A percentile compares a stretch with the other conserved stretches of the same genome.
phyloP scores from a whole-genome alignment of 106 monocot species.

The Ottelia alismoides region DNA sequence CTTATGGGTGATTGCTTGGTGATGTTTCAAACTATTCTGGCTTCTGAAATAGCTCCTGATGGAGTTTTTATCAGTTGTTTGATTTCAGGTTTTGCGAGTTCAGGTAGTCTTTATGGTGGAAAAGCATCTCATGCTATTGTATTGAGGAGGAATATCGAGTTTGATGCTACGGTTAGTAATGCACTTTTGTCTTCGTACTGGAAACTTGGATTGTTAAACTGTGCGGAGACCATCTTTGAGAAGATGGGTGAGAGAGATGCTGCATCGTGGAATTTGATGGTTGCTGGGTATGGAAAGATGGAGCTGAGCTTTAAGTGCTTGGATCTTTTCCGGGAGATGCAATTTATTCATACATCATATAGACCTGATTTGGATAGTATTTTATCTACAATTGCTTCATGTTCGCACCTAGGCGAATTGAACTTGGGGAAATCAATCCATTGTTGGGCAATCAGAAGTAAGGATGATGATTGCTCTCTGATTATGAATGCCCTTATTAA shows the following conservation, averaged over 20 bases:
- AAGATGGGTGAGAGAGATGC: conserved; percentile 10
- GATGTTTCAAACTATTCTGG: conserved; percentile 30
- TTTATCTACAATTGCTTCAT: conserved; percentile 35
- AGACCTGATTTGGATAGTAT: conserved; percentile 17
- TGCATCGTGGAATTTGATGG: conserved; percentile 41
- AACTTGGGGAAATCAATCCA: conserved; percentile 42
- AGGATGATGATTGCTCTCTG: conserved; percentile 10
- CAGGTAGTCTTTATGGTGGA: conserved; percentile 18
- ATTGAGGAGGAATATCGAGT: conserved; percentile 33
- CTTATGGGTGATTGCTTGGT: conserved; percentile 15
- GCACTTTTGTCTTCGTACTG: conserved; percentile 39
- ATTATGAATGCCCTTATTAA: conserved; percentile 37
- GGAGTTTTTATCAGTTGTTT: conserved; percentile 41
- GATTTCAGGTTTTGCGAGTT: conserved; percentile 25
- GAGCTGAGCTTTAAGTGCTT: conserved; percentile 34
- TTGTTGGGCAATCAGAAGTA: conserved; percentile 31
- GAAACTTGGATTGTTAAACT: conserved; percentile 23
- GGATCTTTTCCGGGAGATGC: conserved; percentile 46
- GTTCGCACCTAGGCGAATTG: conserved; percentile 28
- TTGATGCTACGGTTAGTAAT: conserved; percentile 9
- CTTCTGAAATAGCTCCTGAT: conserved; percentile 32
- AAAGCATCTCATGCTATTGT: conserved; percentile 49
- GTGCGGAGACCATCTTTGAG: conserved; percentile 25
- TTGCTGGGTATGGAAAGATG: conserved; percentile 36
- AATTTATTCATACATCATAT: conserved; percentile 6